Conservation (phyloP, 2,329 filamentous ascomycete species). For the Xylaria digitata region DNA sequence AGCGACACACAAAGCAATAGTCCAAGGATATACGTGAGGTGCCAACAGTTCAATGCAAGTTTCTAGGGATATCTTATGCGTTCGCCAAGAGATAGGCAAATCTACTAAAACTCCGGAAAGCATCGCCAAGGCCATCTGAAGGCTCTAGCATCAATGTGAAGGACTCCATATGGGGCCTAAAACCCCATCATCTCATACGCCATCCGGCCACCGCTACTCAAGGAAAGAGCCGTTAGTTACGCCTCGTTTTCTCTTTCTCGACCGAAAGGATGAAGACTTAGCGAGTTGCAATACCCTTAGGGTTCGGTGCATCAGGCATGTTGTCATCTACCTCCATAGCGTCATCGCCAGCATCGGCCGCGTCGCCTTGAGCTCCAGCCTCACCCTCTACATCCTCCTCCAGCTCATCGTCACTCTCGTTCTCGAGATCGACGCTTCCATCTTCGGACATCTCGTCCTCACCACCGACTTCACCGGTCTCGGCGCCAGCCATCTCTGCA, state of each 20-base stretch:
- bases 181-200: constrained; percentile 38
- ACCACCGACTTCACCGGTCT: constrained; percentile 60
- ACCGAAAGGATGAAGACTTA: constrained; percentile 23
- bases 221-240: constrained; percentile 1
- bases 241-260: background rate
- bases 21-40: background rate
- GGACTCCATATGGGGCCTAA: constrained; percentile 31
- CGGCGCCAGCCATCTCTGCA: constrained; percentile 75
- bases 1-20: background rate
- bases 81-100: constrained; percentile 30
- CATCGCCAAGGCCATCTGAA: constrained; percentile 31
- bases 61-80: constrained; percentile 33
- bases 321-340: constrained; percentile 57
- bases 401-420: constrained; percentile 74
- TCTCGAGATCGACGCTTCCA: constrained; percentile 77
- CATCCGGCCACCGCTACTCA: constrained; percentile 15
- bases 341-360: constrained; percentile 52
- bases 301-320: constrained; percentile 41
- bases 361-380: constrained; percentile 50
- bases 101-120: constrained; percentile 29
- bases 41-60: constrained; percentile 12
- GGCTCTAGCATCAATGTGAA: constrained; percentile 23
- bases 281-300: constrained; percentile 46
- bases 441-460: constrained; percentile 75
- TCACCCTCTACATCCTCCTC: constrained; percentile 66